Evolutionary conservation across 495 filamentous ascomycete species (phyloP), one percentile per base, ranked within the genome.

Genomic region (Talaromyces thailandensis): DNA sequence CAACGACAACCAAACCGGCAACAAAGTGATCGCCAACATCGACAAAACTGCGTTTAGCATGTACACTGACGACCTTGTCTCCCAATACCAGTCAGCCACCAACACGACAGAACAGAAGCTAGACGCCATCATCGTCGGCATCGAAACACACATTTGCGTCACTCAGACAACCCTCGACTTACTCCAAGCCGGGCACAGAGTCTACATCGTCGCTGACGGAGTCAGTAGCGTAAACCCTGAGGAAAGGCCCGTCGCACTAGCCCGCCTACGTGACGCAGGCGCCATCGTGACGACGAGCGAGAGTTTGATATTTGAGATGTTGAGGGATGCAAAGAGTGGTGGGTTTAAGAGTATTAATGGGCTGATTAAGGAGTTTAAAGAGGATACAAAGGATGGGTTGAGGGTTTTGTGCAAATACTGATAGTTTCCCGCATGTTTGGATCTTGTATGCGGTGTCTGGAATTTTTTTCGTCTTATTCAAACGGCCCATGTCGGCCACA

Each of bases 11-110:
- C 16, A 8, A 32, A 51, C 56, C 63, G 71, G 68, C 53, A 68
- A 63, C 18, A 69, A 70, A 64, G 81, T 79, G 56, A 74, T 72
- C 55, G 84, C 81, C 48, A 76, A 88, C 66, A 69, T 83, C 59
- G 92, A 96, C 80, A 98, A 98, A 70, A 91, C 91, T 1, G 80
- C 84, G 23, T 98, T 98, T 80, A 90, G 86, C 64, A 98, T 98
- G 94, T 73, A 88, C 37, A 70, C 79, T 0, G 74, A 76, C 0
- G 77, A 82, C 21, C 72, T 85, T 25, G 24, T 64, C 53, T 35
- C 65, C 37, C 64, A 68, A 58, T 53, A 52, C 9, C 29, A 53
- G 4, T 35, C 26, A 23, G 21, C 55, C 28, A 31, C 24, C 5
- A 21, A 8, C 1, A 37, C 62, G 9, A 7, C 43, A 48, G 45